Percentiles rank a stretch among this genome's conserved stretches.
Evolutionary conservation across 495 filamentous ascomycete species (phyloP).

Genomic region (Penicillium turbatum): DNA sequence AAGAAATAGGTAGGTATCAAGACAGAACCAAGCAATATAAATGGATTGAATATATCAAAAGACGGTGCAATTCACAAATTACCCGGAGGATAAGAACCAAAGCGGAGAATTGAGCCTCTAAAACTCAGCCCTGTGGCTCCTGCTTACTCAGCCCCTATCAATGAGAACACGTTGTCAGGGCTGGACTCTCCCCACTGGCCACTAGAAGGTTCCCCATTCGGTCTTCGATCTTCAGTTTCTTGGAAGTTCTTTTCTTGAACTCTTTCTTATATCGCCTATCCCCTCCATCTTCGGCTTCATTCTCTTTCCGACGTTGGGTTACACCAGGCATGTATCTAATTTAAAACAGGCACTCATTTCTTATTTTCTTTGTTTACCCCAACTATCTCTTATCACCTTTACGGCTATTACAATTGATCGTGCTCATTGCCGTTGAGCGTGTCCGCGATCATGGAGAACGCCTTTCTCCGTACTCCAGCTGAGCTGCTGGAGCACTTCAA

Average conservation of each 20-base stretch:
- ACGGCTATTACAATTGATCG: constrained; percentile 6
- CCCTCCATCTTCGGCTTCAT: not conserved
- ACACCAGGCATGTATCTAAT: constrained; percentile 16
- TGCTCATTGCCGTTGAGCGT: constrained; percentile 17
- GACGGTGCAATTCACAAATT: not conserved
- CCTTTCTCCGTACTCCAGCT: constrained; percentile 63
- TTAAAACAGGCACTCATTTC: constrained; percentile 11
- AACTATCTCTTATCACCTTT: constrained; percentile 19
- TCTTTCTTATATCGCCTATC: constrained; percentile 4
- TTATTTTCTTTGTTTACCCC: constrained; percentile 20
- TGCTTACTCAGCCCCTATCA: constrained; percentile 20
- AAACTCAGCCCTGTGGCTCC: constrained; percentile 23
- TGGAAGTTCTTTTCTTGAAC: not conserved
- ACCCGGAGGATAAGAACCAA: no score
- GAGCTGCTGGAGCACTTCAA: constrained; percentile 69
- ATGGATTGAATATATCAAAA: not conserved
- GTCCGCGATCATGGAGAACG: constrained; percentile 64
- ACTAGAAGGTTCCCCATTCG: constrained; percentile 15
- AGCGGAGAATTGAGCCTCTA: not conserved
- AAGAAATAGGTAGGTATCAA: not conserved
- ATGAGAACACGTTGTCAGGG: constrained; percentile 45
- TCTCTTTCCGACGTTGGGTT: constrained; percentile 11
- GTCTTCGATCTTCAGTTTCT: constrained; percentile 4
- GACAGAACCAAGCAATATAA: not conserved
- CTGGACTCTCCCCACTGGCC: not conserved